These are phyloP conservation scores for Termitomyces eurrhizus DNA, from an alignment of 768 basidiomycete genomes.

Conservation along the genomic window DNA sequence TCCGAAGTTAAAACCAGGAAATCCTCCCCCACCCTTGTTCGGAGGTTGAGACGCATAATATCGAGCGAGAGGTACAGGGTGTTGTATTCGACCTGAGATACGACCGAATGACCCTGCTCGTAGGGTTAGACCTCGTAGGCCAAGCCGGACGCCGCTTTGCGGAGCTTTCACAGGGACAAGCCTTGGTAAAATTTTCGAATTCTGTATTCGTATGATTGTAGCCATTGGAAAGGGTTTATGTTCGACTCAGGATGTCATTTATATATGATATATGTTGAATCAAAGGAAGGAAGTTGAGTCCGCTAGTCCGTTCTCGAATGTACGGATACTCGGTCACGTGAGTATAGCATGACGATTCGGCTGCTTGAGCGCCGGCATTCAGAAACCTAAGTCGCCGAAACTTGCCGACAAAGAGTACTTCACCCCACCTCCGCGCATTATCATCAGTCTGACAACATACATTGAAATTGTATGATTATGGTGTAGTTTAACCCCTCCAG, in stretches of 20 bases:
- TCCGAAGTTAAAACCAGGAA: conserved; percentile 57
- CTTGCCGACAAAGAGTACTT: no score
- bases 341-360: neutral
- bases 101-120: conserved; percentile 9
- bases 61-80: conserved; percentile 18
- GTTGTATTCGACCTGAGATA: conserved; percentile 1
- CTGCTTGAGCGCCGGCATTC: neutral
- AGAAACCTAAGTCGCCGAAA: no score
- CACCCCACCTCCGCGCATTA: neutral
- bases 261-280: neutral
- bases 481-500: conserved; percentile 49
- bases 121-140: conserved; percentile 7
- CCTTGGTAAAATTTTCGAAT: neutral
- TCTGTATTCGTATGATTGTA: conserved; percentile 5
- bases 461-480: neutral
- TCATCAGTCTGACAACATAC: neutral
- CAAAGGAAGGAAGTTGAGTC: neutral
- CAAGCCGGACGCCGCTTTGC: conserved; percentile 6
- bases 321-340: conserved; percentile 2
- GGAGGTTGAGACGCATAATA: conserved; percentile 46
- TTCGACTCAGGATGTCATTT: neutral
- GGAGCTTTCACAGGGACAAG: neutral
- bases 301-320: conserved; percentile 5
- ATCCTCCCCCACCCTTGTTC: conserved; percentile 37
- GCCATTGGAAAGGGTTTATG: neutral